Conservation (phyloP, 108 stramenopile genomes). For the Schizochytrium sp. region DNA sequence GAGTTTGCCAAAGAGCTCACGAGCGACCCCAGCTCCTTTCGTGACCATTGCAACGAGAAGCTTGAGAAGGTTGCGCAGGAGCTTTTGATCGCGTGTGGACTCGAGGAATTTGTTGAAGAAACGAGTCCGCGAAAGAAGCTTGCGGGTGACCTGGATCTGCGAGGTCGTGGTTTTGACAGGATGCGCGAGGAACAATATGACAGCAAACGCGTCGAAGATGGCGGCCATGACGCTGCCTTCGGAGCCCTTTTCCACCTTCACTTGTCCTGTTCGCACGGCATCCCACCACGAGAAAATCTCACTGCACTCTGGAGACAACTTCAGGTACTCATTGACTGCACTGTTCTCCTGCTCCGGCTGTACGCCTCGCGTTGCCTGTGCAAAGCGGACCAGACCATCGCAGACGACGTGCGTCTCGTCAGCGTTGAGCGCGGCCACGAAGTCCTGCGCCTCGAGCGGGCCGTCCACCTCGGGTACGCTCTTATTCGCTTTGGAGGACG, state of each 20-base stretch:
- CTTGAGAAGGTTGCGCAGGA: background rate
- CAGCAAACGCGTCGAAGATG: background rate
- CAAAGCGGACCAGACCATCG: background rate
- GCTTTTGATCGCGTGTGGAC: background rate
- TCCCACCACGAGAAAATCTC: slow-evolving; percentile 18
- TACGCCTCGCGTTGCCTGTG: background rate
- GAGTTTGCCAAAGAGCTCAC: background rate
- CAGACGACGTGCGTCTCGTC: background rate
- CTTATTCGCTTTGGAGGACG: no score
- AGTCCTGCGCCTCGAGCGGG: background rate
- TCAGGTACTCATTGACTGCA: background rate
- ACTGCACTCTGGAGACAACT: background rate
- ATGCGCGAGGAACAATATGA: background rate
- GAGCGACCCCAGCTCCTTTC: background rate
- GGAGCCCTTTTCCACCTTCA: background rate
- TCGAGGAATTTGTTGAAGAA: background rate
- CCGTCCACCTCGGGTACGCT: background rate
- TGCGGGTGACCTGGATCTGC: background rate
- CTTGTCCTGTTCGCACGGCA: background rate
- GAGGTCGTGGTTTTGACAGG: background rate
- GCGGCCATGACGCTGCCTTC: background rate
- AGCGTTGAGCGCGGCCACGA: background rate
- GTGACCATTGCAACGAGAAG: background rate
- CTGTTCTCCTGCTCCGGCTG: background rate
- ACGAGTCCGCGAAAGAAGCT: background rate